Evolutionary conservation across 345 rosid species (phyloP), one percentile per base, ranked within the genome.

Genomic region (Melaleuca alternifolia): DNA sequence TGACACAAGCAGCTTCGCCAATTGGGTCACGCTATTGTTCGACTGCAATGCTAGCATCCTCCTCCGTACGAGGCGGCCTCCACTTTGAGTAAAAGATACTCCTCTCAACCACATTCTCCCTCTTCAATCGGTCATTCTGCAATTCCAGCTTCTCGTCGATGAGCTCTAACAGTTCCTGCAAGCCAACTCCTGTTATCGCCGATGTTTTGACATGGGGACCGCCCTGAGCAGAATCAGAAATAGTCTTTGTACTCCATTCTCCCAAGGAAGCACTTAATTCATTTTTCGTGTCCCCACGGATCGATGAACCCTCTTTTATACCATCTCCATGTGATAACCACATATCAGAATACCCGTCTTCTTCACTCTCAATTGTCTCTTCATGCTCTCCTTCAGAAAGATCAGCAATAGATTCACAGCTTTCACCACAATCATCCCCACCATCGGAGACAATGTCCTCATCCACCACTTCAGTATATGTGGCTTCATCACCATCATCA

Each of bases 171-270:
- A 97, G 87, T 84, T 96, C 95, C 89, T 93, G 95, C 89, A 95
- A 87, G 83, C 99, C 98, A 75, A 92, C 96, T 85, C 98, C 94
- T 0, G 95, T 94, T 54, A 90, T 48, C 52, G 98, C 98, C 28
- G 98, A 97, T 90, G 91, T 88, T 91, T 91, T 94, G 56, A 95
- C 90, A 88, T 94, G 89, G 20, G 98, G 96, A 61, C 83, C 88
- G 15, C 86, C 87, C 85, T 51, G 88, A 83, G 85, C 87, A 3
- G 91, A 28, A 82, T 85, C 84, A 4, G 85, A 20, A 61, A 59
- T 90, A 30, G 87, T 81, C 88, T 85, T 86, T 75, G 37, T 77
- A 79, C 16, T 59, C 75, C 10, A 20, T 28, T 57, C 71, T 46
- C 23, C 83, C 30, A 83, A 33, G 56, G 91, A 50, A 85, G 88